A percentile compares a stretch with the other conserved stretches of the same genome.
These are phyloP conservation scores for Aureobasidium sp. DNA, from an alignment of 2,329 filamentous ascomycete species.

Conservation along the genomic window DNA sequence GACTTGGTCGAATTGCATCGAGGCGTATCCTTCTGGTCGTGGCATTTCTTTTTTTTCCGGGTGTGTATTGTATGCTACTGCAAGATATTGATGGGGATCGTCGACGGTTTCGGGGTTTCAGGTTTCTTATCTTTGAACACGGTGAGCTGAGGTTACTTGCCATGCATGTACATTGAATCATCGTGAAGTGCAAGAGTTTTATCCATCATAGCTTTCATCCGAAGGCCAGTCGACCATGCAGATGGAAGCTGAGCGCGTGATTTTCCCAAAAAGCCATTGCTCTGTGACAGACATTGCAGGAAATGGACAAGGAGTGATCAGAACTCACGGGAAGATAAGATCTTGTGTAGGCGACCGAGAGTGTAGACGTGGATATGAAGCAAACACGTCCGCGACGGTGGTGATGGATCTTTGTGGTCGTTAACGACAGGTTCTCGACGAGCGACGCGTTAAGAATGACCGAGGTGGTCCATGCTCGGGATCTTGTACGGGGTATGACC, in stretches of 20 bases:
- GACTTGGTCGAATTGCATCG: conserved; percentile 7
- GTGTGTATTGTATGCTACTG: background rate
- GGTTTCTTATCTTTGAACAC: background rate
- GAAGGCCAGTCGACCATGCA: background rate
- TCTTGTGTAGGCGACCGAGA: background rate
- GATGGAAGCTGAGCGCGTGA: background rate
- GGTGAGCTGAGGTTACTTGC: background rate
- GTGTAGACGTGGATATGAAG: background rate
- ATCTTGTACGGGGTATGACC: background rate
- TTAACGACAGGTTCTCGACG: background rate
- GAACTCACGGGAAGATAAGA: background rate
- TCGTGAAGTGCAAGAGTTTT: background rate
- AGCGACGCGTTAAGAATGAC: background rate
- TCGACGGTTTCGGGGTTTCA: background rate
- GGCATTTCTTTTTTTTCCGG: background rate
- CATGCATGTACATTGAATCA: no score
- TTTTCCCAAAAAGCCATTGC: background rate
- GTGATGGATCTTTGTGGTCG: background rate
- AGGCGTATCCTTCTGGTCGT: conserved; percentile 10
- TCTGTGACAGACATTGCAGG: background rate
- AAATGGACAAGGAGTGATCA: background rate
- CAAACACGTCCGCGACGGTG: conserved; percentile 1
- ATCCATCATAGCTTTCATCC: background rate
- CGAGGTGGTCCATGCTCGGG: background rate
- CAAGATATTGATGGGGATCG: background rate